These are phyloP conservation scores for Monosporascus sp. DNA, from an alignment of 2,329 filamentous ascomycete genomes.

Conservation along the genomic window DNA sequence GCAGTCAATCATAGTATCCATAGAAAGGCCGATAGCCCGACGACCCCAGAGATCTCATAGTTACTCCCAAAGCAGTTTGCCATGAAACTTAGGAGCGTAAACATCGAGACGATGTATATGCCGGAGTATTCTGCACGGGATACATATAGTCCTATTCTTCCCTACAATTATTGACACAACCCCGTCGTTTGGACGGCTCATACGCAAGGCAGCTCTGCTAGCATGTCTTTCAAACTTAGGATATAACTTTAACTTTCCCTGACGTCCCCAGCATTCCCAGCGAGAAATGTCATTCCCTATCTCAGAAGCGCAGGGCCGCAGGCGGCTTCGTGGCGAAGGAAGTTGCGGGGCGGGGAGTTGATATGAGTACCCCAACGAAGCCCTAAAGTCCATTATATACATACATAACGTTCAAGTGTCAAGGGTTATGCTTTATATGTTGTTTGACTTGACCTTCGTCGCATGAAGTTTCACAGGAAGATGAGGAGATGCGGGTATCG, in stretches of 20 bases:
- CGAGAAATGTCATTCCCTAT: slow-evolving; percentile 66
- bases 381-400: too few relatives aligned
- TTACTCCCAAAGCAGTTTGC: slow-evolving; percentile 30
- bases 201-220: slow-evolving; percentile 59
- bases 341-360: too few relatives aligned
- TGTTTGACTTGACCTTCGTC: too few relatives aligned
- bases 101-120: slow-evolving; percentile 53
- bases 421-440: too few relatives aligned
- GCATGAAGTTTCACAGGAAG: too few relatives aligned
- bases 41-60: slow-evolving; percentile 42
- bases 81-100: slow-evolving; percentile 58
- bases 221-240: slow-evolving; percentile 62
- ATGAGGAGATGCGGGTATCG: too few relatives aligned
- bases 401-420: too few relatives aligned
- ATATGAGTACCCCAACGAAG: too few relatives aligned
- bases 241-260: slow-evolving; percentile 63
- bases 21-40: slow-evolving; percentile 12
- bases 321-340: slow-evolving; percentile 54
- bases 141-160: slow-evolving; percentile 68
- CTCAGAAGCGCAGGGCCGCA: slow-evolving; percentile 62
- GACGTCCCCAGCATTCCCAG: slow-evolving; percentile 48
- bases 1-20: slow-evolving; percentile 6
- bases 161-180: slow-evolving; percentile 26
- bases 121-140: slow-evolving; percentile 65
- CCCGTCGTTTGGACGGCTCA: slow-evolving; percentile 55